Evolutionary conservation across 148 eudicot genomes (phyloP), one percentile per base, ranked within the genome.

Genomic region (Tetragonia tetragonoides): DNA sequence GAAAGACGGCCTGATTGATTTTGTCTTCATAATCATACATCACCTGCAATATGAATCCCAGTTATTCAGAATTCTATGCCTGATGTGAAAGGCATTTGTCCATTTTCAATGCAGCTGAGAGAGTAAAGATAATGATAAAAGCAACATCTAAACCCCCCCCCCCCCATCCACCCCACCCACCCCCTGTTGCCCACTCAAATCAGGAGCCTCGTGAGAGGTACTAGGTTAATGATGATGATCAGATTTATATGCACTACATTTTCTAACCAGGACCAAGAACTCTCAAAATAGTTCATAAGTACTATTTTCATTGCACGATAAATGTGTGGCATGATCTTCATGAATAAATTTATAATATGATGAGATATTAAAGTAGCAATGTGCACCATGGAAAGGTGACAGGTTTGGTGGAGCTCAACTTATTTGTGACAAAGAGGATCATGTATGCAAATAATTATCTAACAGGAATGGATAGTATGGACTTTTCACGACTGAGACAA

Each of bases 1-100:
- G 99, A 82, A 96, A 96, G 54, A 96, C 99, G 75, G 99, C 97
- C 87, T 88, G 92, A 60, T 96, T 96, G 85, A 96, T 93, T 84
- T 91, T 96, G 79, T 96, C 99, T 84, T 96, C 99, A 74, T 80
- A 96, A 77, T 93, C 98, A 83, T 83, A 83, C 77, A 75, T 75
- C 65, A 79, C 74, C 82, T 83, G 75, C 72, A 78, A 37, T 42
- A 73, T 34, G 7, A 18, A 61, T 42, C 77, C 40, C 34, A 53
- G 68, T 40, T 39, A 51, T 53, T 78, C 57, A 73, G 75, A 74
- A 49, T 49, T 18, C 61, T 37, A 16, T 64, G 51, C 68, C 40
- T 46, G 20, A 70, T 53, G 21, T 23, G 60, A 47, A 75, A 9
- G 53, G 64, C 12, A 49, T 9, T 28, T 49, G 53, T 49, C 53